These are phyloP conservation scores for Fusarium virguliforme DNA, from an alignment of 2,329 filamentous ascomycete genomes.

Conservation along the genomic window DNA sequence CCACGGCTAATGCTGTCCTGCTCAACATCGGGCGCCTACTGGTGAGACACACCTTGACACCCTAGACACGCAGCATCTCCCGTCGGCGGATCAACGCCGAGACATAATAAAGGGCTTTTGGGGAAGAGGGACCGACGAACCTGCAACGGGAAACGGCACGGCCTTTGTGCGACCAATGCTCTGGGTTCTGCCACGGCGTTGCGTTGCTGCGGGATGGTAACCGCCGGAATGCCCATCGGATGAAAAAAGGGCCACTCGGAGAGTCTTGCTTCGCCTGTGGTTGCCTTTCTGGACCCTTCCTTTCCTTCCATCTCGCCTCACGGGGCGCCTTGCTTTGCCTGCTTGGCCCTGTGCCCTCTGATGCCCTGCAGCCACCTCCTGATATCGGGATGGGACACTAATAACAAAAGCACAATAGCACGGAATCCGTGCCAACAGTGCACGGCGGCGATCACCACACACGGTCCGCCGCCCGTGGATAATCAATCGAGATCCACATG, in stretches of 20 bases:
- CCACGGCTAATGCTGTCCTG: constrained; percentile 16
- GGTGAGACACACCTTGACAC: constrained; percentile 30
- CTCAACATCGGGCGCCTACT: constrained; percentile 11
- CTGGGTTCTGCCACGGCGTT: constrained; percentile 21
- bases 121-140: constrained; percentile 4
- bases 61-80: constrained; percentile 36
- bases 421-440: constrained; percentile 27
- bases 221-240: constrained; percentile 17
- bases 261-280: constrained; percentile 16
- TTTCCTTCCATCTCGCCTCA: constrained; percentile 23
- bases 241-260: constrained; percentile 11
- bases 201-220: constrained; percentile 17
- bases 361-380: constrained; percentile 30
- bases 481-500: constrained; percentile 51
- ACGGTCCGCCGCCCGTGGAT: constrained; percentile 43
- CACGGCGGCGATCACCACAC: constrained; percentile 48
- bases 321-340: constrained; percentile 33
- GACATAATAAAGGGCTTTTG: constrained; percentile 27
- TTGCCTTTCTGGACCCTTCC: constrained; percentile 19
- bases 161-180: constrained; percentile 28
- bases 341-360: constrained; percentile 11
- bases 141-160: constrained; percentile 24
- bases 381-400: constrained; percentile 22
- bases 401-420: constrained; percentile 21
- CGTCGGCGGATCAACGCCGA: constrained; percentile 36